Percentiles rank a stretch among this genome's conserved stretches.
Evolutionary conservation across 768 basidiomycete genomes (phyloP).

Genomic region (Tulasnella sp.): DNA sequence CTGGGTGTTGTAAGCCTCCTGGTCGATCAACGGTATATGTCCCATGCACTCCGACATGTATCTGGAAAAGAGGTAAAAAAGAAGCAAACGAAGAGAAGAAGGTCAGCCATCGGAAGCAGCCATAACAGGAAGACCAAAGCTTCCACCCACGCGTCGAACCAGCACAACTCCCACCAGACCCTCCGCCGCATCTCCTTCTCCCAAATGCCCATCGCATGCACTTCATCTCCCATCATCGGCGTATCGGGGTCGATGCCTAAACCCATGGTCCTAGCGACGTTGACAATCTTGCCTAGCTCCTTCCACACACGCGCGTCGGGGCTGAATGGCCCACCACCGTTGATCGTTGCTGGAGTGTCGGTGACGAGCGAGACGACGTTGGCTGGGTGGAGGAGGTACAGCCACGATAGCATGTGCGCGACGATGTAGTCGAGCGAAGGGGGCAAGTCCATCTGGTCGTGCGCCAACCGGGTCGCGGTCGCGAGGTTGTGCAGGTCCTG

Average conservation of each 20-base stretch:
- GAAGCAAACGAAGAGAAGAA: conserved; percentile 41
- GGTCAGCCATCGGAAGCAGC: conserved; percentile 60
- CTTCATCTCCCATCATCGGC: background rate
- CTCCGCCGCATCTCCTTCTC: conserved; percentile 47
- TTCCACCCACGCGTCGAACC: background rate
- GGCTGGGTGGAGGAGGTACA: conserved; percentile 14
- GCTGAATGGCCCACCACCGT: conserved; percentile 3
- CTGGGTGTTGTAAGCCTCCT: conserved; percentile 53
- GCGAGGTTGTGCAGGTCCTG: conserved; percentile 14
- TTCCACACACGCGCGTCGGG: conserved; percentile 32
- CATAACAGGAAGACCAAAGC: background rate
- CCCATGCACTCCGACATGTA: conserved; percentile 70
- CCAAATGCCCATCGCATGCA: conserved; percentile 15
- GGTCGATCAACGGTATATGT: conserved; percentile 56
- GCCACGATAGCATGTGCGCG: conserved; percentile 25
- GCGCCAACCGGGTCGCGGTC: conserved; percentile 4
- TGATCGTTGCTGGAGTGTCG: conserved; percentile 29
- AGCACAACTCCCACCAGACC: conserved; percentile 78
- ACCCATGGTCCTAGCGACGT: conserved; percentile 60
- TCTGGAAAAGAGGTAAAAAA: conserved; percentile 66
- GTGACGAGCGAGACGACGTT: conserved; percentile 18
- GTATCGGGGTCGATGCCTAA: conserved; percentile 49
- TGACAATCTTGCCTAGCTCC: conserved; percentile 63
- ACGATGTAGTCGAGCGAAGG: conserved; percentile 24
- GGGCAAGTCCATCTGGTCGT: conserved; percentile 20